These are phyloP conservation scores for Ligustrum vulgare DNA, from an alignment of 257 asterid species.

Conservation along the genomic window DNA sequence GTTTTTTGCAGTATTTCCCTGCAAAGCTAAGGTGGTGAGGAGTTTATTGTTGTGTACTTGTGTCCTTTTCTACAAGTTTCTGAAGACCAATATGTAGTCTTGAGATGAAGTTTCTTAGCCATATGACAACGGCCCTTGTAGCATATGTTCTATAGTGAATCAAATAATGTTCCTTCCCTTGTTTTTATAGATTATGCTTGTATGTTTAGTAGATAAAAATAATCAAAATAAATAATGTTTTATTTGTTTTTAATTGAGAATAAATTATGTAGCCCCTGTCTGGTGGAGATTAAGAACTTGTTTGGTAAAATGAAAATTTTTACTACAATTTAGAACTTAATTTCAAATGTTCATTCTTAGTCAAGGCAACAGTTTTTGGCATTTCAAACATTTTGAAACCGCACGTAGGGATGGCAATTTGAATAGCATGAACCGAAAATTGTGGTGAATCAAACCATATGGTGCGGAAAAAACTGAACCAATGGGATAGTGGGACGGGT, in stretches of 20 bases:
- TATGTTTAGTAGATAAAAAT: neutral
- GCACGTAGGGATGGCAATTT: too few relatives aligned
- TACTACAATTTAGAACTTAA: too few relatives aligned
- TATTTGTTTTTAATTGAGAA: neutral
- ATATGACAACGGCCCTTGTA: neutral
- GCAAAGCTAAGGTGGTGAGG: slow-evolving; percentile 54
- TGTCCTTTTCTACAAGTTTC: neutral
- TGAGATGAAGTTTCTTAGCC: neutral
- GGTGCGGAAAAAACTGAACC: too few relatives aligned
- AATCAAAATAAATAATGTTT: neutral
- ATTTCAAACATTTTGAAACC: too few relatives aligned
- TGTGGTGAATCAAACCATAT: too few relatives aligned
- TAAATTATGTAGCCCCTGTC: too few relatives aligned
- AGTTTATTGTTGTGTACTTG: neutral
- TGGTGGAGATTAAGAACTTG: too few relatives aligned
- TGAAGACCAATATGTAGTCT: neutral
- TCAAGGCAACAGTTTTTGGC: too few relatives aligned
- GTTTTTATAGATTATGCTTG: neutral
- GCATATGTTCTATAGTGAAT: neutral
- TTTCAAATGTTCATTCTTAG: too few relatives aligned
- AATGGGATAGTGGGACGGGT: too few relatives aligned
- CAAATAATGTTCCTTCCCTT: neutral
- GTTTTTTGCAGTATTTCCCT: slow-evolving; percentile 55
- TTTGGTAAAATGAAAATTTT: too few relatives aligned
- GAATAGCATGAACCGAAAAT: too few relatives aligned